Evolutionary conservation across 2,329 filamentous ascomycete genomes (phyloP), one percentile per base, ranked within the genome.

Genomic region (Coniochaeta pulveracea): DNA sequence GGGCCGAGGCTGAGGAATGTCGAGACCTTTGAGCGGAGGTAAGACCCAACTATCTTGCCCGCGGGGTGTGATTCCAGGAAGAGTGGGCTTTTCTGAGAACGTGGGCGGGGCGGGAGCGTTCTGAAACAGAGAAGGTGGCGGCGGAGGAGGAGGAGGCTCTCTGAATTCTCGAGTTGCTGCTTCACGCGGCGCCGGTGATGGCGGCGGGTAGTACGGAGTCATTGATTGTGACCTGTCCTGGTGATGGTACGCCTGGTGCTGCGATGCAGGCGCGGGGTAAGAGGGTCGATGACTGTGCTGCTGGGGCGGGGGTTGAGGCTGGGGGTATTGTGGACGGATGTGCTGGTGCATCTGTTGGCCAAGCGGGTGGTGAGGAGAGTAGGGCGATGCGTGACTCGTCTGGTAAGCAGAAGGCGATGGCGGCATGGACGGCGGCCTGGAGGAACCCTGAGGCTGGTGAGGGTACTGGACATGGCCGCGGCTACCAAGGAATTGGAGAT

Each of bases 401-500:
- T 43, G 41, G 37, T 54, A 54, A n/a, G n/a, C n/a, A 3, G 49
- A 47, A 0, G 54, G 54, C 19, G 54, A 56, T 3, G 45, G 43
- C 4, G 54, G 53, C 10, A 53, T 45, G 2, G 52, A 54, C 6
- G 47, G 42, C 25, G 49, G 39, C 36, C 47, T 47, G 14, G 42
- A 34, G 23, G 37, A 45, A 32, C 35, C 39, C 26, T 46, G 43
- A 11, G 38, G 38, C 2, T 43, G 41, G 12, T 47, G 45, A 14
- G 44, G 42, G 33, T 44, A 46, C 24, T 49, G 46, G 5, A 45
- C 33, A 34, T 38, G 38, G 3, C 41, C 23, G 27, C 43, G 47
- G 5, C 40, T 37, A 22, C 47, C 47, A 10, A 49, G 33, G 37
- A 49, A 46, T 14, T 44, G 43, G 12, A 52, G 47, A 24, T 52